Evolutionary conservation across 306 rosid species (phyloP), one percentile per base, ranked within the genome.

Genomic region (Neltuma alba): DNA sequence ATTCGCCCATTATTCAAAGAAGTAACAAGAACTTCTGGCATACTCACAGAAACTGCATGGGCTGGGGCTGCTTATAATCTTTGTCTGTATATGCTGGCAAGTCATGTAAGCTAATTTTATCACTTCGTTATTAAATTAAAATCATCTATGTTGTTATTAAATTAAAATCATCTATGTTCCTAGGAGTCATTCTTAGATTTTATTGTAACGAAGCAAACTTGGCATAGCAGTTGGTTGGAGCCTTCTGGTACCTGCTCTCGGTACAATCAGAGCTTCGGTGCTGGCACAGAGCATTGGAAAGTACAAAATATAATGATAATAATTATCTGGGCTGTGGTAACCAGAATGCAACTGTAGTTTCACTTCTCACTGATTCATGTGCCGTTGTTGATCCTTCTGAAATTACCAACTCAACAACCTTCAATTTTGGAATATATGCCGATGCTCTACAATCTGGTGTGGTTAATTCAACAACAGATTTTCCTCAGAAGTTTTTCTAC

Each of bases 31-130:
- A 86, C 91, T 60, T 86, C 88, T 42, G 99, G 99, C 76, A 89
- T 87, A 81, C 84, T 95, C 50, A 91, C 98, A 45, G 96, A 93
- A 85, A 95, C 92, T 14, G 94, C 96, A 7, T 95, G 97, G 98
- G 91, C 89, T 76, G 93, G 94, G 77, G 98, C 99, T 82, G 96
- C 89, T 34, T 88, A 76, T 80, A 95, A 95, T 91, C 97, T 95
- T 71, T 81, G 84, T 74, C 92, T 93, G 60, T 95, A 90, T 21
- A 85, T 95, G 97, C 92, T 91, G 31, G 98, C 91, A 58, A 88
- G 98, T 84, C 99, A 95, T 58, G 99, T 95, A 85, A 88, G 98
- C 48, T 36, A 25, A 30, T 74, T 80, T 57, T 79, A 8, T 75
- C 33, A 28, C 40, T 80, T 66, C 11, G n/a, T 30, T 23, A 36